Evolutionary conservation across 2,329 filamentous ascomycete genomes (phyloP).

Genomic region (Claviceps purpurea): DNA sequence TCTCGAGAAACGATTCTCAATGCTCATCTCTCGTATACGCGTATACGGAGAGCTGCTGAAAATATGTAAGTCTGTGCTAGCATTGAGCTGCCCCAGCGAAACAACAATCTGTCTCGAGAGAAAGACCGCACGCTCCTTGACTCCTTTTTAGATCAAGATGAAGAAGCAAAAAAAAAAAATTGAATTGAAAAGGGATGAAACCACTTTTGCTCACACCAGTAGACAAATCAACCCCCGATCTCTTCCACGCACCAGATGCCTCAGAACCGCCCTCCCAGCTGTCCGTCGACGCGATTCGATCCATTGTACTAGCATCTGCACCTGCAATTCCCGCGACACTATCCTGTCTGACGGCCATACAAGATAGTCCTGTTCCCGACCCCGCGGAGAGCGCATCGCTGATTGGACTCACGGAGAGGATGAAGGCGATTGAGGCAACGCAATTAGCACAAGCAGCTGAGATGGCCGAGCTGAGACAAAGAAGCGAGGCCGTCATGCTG

Average conservation of each 20-base stretch:
- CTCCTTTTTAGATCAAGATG: not conserved
- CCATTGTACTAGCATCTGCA: slow-evolving; percentile 43
- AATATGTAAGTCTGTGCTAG: slow-evolving; percentile 34
- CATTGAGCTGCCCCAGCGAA: no score
- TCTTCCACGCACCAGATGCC: slow-evolving; percentile 36
- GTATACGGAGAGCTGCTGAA: slow-evolving; percentile 47
- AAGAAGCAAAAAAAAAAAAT: not conserved
- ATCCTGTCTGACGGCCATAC: slow-evolving; percentile 43
- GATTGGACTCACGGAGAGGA: slow-evolving; percentile 44
- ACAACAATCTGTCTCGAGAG: no score
- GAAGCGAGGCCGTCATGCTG: slow-evolving; percentile 49
- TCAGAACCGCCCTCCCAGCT: slow-evolving; percentile 39
- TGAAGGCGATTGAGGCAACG: slow-evolving; percentile 45
- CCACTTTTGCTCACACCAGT: not conserved
- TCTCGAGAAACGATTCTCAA: slow-evolving; percentile 40
- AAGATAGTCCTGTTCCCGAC: slow-evolving; percentile 43
- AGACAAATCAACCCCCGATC: slow-evolving; percentile 41
- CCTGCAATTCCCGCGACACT: slow-evolving; percentile 41
- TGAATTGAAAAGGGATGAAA: not conserved
- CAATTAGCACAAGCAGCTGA: slow-evolving; percentile 50
- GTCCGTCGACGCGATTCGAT: slow-evolving; percentile 34
- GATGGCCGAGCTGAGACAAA: slow-evolving; percentile 47
- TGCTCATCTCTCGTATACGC: slow-evolving; percentile 35
- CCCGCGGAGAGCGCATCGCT: slow-evolving; percentile 40
- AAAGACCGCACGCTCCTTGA: not conserved